Evolutionary conservation across 257 asterid species (phyloP), one percentile per base, ranked within the genome.

Genomic region (Cruciata laevipes): DNA sequence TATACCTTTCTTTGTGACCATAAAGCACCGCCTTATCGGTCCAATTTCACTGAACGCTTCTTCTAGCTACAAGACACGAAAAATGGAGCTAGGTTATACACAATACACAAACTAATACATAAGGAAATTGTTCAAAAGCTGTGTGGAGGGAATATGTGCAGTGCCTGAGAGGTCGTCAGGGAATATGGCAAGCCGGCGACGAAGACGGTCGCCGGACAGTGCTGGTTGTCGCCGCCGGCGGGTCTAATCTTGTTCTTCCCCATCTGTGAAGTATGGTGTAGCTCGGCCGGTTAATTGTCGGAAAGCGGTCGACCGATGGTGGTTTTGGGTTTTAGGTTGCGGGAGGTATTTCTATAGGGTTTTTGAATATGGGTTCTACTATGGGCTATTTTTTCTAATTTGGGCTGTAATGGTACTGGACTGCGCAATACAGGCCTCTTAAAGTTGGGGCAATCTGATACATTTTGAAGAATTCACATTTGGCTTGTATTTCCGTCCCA

Each of bases 21-120:
- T 77, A 77, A 88, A 94, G 69, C 97, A 94, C 57, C 98, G 76
- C 60, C 99, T 81, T 58, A 94, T 83, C 1, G 96, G 99, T 55
- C 99, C 99, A 69, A 94, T 84, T 74, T 90, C 97, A 70, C 97
- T 88, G 79, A 94, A 94, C 7, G 82, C 76, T 61, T 94, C 96
- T 85, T 94, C 99, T 65, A 93, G 69, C 97, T 93, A 76, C 63
- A 77, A 56, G 6, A 67, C 25, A 1, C 76, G 49, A 33, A n/a
- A 21, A 49, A 77, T 3, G 44, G 44, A 47, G 47, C 56, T 23
- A 25, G 37, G 71, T 23, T 11, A 38, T 30, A 27, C 12, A 30
- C 51, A 65, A 56, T 69, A 24, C 3, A 70, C 10, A 49, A 24
- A 63, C 12, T 31, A 20, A 33, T 7, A 72, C 31, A 65, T 31